Percentiles rank a stretch among this genome's conserved stretches.
Conservation (phyloP, 2,329 filamentous ascomycete genomes). For the Neodidymelliopsis sp. region DNA sequence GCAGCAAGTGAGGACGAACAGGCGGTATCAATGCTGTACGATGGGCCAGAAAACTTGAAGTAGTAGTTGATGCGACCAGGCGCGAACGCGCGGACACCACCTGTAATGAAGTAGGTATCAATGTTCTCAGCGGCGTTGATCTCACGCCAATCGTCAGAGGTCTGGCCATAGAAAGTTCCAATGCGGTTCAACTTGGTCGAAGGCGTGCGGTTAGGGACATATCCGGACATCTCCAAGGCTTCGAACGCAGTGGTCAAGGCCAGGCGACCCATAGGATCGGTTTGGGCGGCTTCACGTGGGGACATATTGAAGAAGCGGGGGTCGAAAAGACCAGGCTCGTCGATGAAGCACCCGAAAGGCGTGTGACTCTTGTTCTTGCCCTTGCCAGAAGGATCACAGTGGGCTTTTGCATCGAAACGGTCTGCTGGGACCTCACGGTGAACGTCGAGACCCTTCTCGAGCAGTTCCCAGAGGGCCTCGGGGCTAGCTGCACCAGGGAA, state of each 20-base stretch:
- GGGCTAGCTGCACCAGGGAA: slow-evolving; percentile 77
- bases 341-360: slow-evolving; percentile 77
- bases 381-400: slow-evolving; percentile 76
- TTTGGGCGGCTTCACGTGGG: slow-evolving; percentile 79
- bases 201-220: slow-evolving; percentile 74
- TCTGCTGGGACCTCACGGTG: slow-evolving; percentile 72
- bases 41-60: slow-evolving; percentile 78
- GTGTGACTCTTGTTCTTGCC: slow-evolving; percentile 79
- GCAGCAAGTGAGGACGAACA: slow-evolving; percentile 78
- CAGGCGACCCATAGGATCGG: slow-evolving; percentile 81
- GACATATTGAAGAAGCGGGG: slow-evolving; percentile 91
- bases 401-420: slow-evolving; percentile 75
- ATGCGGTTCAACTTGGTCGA: slow-evolving; percentile 71
- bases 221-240: slow-evolving; percentile 81
- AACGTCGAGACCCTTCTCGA: slow-evolving; percentile 77
- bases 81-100: slow-evolving; percentile 67
- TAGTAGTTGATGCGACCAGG: slow-evolving; percentile 76
- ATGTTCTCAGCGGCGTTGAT: slow-evolving; percentile 76
- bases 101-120: slow-evolving; percentile 72
- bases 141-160: slow-evolving; percentile 79
- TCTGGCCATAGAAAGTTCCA: slow-evolving; percentile 77
- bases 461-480: slow-evolving; percentile 77
- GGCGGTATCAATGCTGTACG: slow-evolving; percentile 77
- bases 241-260: slow-evolving; percentile 81
- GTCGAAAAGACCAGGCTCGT: slow-evolving; percentile 79